Evolutionary conservation across 164 flowering plant genomes (phyloP), one percentile per base, ranked within the genome.

Genomic region (Aristolochia contorta): DNA sequence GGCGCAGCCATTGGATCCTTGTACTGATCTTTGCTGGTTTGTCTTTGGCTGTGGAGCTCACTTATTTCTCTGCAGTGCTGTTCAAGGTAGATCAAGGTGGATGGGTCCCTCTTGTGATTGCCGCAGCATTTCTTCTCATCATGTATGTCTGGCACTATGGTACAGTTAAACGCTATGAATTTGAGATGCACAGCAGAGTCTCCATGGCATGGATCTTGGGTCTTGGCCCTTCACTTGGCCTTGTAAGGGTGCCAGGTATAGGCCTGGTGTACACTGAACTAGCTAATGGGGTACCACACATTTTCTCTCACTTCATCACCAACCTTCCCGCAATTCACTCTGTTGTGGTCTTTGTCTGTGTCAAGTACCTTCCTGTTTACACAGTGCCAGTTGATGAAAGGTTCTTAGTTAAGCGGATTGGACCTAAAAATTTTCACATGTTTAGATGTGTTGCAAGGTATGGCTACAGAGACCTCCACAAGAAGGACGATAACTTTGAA

Each of bases 61-160:
- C 83, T 0, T 92, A 89, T 68, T 72, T 92, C 65, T 82, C 87
- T n/a, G 84, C 96, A 0, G 89, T 88, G 32, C 81, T 94, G 53
- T 76, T 83, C 67, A 94, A 94, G 75, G 58, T 94, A n/a, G 80
- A 83, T 58, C 97, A 94, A 80, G 99, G 99, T 47, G 99, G 99
- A 0, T 91, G 97, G 97, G 97, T 87, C 52, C 97, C 99, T 0
- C 93, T 94, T 12, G 97, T 81, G 33, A 89, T 91, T 21, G 86
- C 99, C 16, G 88, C 82, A 16, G 83, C 80, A 37, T 89, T 87
- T 69, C 79, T 89, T 14, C 1, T 91, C 58, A 77, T 91, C 61
- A 94, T 94, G 97, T 82, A 76, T 30, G 82, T 84, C 46, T 91
- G 97, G 97, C 99, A 94, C 66, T 94, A 94, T 33, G 97, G 97